Evolutionary conservation across 2,329 filamentous ascomycete species (phyloP).

Genomic region (Exutisphaerella laricina): DNA sequence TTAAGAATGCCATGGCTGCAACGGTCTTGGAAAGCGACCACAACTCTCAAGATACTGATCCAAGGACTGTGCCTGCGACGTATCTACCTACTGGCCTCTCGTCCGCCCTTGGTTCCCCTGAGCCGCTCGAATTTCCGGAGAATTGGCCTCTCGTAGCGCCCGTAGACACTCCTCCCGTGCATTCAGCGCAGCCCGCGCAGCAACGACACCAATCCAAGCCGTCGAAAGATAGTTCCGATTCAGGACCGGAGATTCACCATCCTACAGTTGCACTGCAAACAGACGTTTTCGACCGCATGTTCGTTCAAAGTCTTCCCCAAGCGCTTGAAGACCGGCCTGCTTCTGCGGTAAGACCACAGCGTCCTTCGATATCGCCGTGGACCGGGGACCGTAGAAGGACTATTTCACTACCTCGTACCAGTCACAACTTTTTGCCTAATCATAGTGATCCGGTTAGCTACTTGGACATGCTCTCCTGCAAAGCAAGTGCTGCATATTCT

Average conservation of each 20-base stretch:
- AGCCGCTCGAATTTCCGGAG: constrained; percentile 14
- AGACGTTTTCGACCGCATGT: constrained; percentile 31
- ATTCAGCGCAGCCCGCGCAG: neutral
- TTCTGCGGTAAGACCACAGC: neutral
- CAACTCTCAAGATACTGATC: neutral
- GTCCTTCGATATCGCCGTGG: neutral
- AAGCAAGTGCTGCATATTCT: constrained; percentile 1
- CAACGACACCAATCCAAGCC: neutral
- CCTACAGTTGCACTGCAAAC: constrained; percentile 24
- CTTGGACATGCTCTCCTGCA: constrained; percentile 10
- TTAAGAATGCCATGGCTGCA: neutral
- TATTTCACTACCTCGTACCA: constrained; percentile 11
- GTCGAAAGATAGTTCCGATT: constrained; percentile 1
- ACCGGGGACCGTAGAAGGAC: constrained; percentile 3
- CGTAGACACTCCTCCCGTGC: constrained; percentile 1
- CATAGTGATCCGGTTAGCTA: constrained; percentile 7
- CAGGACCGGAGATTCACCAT: constrained; percentile 16
- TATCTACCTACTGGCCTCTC: constrained; percentile 11
- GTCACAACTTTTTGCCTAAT: neutral
- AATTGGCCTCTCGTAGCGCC: constrained; percentile 23
- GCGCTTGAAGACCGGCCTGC: constrained; percentile 3
- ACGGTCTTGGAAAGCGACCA: too few relatives aligned
- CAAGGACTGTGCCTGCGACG: neutral
- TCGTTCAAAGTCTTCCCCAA: constrained; percentile 29
- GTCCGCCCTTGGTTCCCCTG: constrained; percentile 10